These are phyloP conservation scores for Holtermanniella nyarrowii DNA, from an alignment of 768 basidiomycete genomes.

Conservation along the genomic window DNA sequence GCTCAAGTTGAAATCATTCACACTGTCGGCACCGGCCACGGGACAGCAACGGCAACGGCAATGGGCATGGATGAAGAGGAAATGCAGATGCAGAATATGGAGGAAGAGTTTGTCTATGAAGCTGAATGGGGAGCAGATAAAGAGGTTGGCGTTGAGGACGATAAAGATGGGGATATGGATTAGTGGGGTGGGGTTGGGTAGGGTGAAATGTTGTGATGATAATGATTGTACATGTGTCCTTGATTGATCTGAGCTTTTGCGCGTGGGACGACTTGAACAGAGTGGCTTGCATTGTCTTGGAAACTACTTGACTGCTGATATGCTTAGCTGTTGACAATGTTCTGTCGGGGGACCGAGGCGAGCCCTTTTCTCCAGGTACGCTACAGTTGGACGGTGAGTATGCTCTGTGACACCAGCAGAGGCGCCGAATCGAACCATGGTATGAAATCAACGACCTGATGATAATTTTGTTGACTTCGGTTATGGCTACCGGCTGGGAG, in stretches of 20 bases:
- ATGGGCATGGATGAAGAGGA: slow-evolving; percentile 11
- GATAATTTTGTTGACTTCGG: too few species aligned
- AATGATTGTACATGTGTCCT: too few species aligned
- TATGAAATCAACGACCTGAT: too few species aligned
- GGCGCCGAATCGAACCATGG: too few species aligned
- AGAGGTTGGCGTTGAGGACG: slow-evolving; percentile 36
- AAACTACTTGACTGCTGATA: too few species aligned
- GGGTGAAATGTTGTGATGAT: neutral
- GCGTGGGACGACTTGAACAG: neutral
- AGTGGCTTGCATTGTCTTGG: neutral
- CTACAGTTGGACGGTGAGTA: too few species aligned
- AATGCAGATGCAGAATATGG: slow-evolving; percentile 7
- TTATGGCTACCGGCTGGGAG: too few species aligned
- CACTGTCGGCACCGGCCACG: neutral
- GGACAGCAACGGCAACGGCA: neutral
- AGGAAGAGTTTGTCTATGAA: slow-evolving; percentile 31
- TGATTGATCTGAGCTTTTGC: too few species aligned
- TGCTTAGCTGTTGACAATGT: too few species aligned
- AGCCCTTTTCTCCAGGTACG: too few species aligned
- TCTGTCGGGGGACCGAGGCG: too few species aligned
- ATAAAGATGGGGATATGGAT: slow-evolving; percentile 29
- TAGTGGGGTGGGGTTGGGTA: slow-evolving; percentile 3
- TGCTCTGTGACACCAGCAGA: too few species aligned
- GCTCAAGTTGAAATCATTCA: slow-evolving; percentile 11
- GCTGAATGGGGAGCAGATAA: slow-evolving; percentile 26